Conservation (phyloP, 352 stramenopile species). For the Globisporangium lucens region DNA sequence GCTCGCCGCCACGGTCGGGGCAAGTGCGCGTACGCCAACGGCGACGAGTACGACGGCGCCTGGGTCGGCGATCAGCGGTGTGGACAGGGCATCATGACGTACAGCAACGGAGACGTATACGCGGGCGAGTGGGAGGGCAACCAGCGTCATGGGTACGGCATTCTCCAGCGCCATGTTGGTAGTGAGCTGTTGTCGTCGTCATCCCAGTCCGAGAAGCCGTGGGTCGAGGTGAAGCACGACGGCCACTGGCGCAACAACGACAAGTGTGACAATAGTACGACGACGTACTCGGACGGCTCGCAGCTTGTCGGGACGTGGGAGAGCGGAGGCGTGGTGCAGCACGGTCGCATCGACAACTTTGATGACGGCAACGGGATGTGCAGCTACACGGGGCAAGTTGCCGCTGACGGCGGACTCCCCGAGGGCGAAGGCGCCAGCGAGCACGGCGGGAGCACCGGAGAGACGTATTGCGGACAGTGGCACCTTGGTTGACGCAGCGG, state of each 20-base stretch:
- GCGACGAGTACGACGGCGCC: conserved; percentile 64
- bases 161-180: conserved; percentile 28
- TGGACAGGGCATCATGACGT: conserved; percentile 55
- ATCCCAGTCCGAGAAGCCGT: not conserved
- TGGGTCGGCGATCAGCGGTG: conserved; percentile 48
- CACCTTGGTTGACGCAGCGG: conserved; percentile 43
- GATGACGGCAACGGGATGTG: conserved; percentile 48
- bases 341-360: conserved; percentile 39
- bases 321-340: conserved; percentile 18
- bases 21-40: conserved; percentile 55
- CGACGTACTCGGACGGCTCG: conserved; percentile 59
- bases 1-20: conserved; percentile 49
- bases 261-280: conserved; percentile 54
- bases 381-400: conserved; percentile 46
- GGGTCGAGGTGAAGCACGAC: conserved; percentile 50
- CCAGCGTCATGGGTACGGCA: conserved; percentile 47
- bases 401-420: conserved; percentile 29
- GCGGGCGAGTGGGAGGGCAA: conserved; percentile 50
- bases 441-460: conserved; percentile 21
- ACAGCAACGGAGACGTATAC: conserved; percentile 45
- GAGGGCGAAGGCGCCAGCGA: conserved; percentile 56
- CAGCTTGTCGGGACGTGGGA: conserved; percentile 39
- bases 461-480: conserved; percentile 60
- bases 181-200: not conserved
- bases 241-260: conserved; percentile 64